Evolutionary conservation across 148 eudicot species (phyloP).

Genomic region (Chenopodium berlandieri): DNA sequence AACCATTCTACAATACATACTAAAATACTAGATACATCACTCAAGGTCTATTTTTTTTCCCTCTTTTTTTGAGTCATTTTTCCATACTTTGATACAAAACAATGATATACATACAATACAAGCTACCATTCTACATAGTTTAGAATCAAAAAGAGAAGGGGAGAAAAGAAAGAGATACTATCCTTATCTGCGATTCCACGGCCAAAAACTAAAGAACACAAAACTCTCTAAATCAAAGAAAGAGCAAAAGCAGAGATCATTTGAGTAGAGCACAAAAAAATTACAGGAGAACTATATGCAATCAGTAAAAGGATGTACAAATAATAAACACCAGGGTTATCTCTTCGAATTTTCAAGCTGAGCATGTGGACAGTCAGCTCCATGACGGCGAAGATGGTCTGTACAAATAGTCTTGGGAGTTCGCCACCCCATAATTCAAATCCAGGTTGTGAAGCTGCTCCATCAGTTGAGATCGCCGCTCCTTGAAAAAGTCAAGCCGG

Average conservation of each 20-base stretch:
- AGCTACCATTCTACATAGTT: slow-evolving; percentile 18
- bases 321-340: slow-evolving; percentile 22
- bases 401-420: slow-evolving; percentile 64
- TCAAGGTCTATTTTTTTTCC: not conserved
- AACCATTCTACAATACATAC: slow-evolving; percentile 4
- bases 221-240: slow-evolving; percentile 16
- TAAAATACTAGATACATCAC: slow-evolving; percentile 15
- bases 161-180: not conserved
- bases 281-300: slow-evolving; percentile 43
- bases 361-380: slow-evolving; percentile 47
- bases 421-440: slow-evolving; percentile 54
- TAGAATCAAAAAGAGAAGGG: slow-evolving; percentile 6
- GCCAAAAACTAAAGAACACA: slow-evolving; percentile 20
- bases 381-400: slow-evolving; percentile 81
- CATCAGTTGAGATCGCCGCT: slow-evolving; percentile 94
- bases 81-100: slow-evolving; percentile 20
- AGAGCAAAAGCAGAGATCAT: slow-evolving; percentile 15
- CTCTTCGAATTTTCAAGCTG: not conserved
- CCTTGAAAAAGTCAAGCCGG: slow-evolving; percentile 97
- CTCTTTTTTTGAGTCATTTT: not conserved
- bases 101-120: slow-evolving; percentile 29
- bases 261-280: slow-evolving; percentile 17
- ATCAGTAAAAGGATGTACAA: slow-evolving; percentile 47
- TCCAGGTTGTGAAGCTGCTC: slow-evolving; percentile 96
- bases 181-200: slow-evolving; percentile 8